Base-by-base conservation (phyloP, 2,329 filamentous ascomycete genomes). In the Eutypella sp. region DNA sequence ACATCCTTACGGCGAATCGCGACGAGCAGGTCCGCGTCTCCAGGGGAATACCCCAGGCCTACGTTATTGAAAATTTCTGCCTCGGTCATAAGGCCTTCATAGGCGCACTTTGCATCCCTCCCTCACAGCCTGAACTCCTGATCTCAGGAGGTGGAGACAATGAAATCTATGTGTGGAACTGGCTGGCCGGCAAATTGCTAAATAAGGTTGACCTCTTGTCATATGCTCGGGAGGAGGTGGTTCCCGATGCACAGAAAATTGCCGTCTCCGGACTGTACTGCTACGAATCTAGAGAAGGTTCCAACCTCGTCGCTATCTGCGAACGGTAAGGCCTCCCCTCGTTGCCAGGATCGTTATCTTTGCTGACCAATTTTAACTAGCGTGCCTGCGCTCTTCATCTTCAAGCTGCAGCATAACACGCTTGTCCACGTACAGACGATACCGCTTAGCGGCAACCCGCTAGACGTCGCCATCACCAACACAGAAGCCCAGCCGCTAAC, bases 61-160 rank as follows among this genome's bases (percentile, higher is more conserved):
- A 96, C 64, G 75, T 97, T 49, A 95, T 96, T 52, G 90, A 97
- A 66, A 76, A 76, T 0, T 97, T 87, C 66, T 97, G 92, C 62
- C 77, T 96, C 3, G 92, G 90, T 4, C 93, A 99, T 67, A 82
- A 76, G 43, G 81, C 91, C 31, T 97, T 97, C 63, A 75, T 99
- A 53, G 89, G 78, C 68, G 82, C 81, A 47, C 70, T 99, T 37
- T 85, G 84, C 57, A 69, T 92, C 16, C 82, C 84, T 1, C 61
- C 62, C 0, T 68, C 66, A 43, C 67, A 72, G 20, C 73, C 74
- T 3, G 74, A 82, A n/a, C 55, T 85, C 1, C 75, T 99, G 24
- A 69, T 97, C 25, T 95, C 90, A 5, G 93, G 89, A 9, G 92
- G 92, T 41, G 93, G 92, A 4, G 92, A 97, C 57, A 74, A 84